phyloP scores from a whole-genome alignment of 257 asterid genomes.

The Lycium barbarum region DNA sequence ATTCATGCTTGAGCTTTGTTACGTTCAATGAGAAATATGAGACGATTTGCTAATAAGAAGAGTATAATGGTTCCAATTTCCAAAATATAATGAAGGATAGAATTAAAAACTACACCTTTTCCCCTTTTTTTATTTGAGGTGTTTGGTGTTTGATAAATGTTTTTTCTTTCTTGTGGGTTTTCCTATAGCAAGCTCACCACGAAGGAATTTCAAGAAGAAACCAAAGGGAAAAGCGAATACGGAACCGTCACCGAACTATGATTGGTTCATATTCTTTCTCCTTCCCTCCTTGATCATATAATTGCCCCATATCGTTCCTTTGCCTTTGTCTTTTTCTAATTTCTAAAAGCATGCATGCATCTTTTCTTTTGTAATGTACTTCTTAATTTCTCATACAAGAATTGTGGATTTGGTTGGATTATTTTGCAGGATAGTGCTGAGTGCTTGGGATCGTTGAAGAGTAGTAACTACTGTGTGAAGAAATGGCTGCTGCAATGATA shows the following conservation, averaged over 20 bases:
- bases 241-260: constrained; percentile 50
- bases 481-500: background rate
- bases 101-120: no score
- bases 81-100: background rate
- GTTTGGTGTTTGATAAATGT: background rate
- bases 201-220: constrained; percentile 65
- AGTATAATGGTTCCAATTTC: background rate
- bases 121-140: background rate
- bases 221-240: constrained; percentile 49
- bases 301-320: background rate
- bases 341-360: background rate
- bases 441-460: constrained; percentile 65
- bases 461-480: constrained; percentile 6
- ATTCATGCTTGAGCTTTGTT: no score
- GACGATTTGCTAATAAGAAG: background rate
- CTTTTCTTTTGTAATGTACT: background rate
- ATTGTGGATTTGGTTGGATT: background rate
- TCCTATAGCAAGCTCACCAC: constrained; percentile 54
- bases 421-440: constrained; percentile 61
- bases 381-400: background rate
- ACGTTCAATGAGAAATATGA: no score
- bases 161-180: background rate
- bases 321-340: background rate
- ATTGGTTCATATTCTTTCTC: no score
- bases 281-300: background rate